Percentiles rank a stretch among this genome's conserved stretches.
Evolutionary conservation across 129 eudicot genomes (phyloP).

Genomic region (Flaveria bidentis): DNA sequence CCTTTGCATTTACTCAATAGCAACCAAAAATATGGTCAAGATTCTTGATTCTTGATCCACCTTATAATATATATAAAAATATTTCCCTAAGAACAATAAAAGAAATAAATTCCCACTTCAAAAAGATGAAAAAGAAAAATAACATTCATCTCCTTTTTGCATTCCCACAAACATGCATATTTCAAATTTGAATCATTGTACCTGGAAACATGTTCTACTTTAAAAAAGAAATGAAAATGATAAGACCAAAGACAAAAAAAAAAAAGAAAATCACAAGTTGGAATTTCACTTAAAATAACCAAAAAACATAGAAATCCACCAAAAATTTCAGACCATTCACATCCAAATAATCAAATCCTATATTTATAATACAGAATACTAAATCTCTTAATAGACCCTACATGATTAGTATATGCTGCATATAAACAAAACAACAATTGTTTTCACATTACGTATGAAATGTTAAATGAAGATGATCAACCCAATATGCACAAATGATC

Average conservation of each 20-base stretch:
- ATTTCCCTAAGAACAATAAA: neutral
- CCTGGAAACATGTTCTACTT: neutral
- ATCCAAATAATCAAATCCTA: constrained; percentile 19
- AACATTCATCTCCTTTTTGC: neutral
- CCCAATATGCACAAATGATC: constrained; percentile 14
- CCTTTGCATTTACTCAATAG: constrained; percentile 35
- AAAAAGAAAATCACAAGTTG: constrained; percentile 16
- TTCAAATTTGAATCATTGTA: neutral
- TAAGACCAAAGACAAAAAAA: constrained; percentile 2
- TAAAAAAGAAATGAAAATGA: neutral
- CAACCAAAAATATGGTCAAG: constrained; percentile 40
- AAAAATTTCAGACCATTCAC: constrained; percentile 25
- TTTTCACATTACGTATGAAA: neutral
- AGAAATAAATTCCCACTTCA: constrained; percentile 14
- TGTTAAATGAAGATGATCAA: neutral
- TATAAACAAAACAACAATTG: constrained; percentile 12
- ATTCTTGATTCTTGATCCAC: constrained; percentile 28
- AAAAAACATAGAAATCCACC: constrained; percentile 10
- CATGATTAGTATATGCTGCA: constrained; percentile 22
- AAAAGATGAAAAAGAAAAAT: constrained; percentile 9
- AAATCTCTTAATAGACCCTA: constrained; percentile 26
- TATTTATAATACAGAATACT: constrained; percentile 3
- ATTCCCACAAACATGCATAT: constrained; percentile 2
- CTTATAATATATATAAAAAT: neutral
- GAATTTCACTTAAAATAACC: constrained; percentile 24